A percentile compares a stretch with the other conserved stretches of the same genome.
These are phyloP conservation scores for Sporisorium sorghi DNA, from an alignment of 1,284 basidiomycete genomes.

Conservation along the genomic window DNA sequence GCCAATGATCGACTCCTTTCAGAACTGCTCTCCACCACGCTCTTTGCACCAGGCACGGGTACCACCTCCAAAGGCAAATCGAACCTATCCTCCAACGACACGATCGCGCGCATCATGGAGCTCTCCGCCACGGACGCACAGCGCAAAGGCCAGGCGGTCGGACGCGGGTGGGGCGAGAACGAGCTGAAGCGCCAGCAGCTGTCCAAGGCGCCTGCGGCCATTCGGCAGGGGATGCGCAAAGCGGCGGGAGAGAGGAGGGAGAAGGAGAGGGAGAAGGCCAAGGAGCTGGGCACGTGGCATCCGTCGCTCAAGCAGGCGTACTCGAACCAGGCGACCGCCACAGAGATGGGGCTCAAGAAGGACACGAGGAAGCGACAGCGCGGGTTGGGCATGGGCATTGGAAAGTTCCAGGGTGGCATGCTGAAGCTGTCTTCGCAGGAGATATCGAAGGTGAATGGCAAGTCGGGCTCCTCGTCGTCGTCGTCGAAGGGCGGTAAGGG, in stretches of 20 bases:
- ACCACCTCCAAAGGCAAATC: constrained; percentile 48
- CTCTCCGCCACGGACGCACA: constrained; percentile 49
- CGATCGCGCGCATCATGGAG: constrained; percentile 60
- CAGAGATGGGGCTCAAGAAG: constrained; percentile 53
- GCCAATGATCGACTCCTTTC: constrained; percentile 65
- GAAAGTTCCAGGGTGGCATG: constrained; percentile 60
- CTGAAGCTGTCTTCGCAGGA: constrained; percentile 57
- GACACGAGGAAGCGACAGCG: constrained; percentile 53
- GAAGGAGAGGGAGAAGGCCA: constrained; percentile 61
- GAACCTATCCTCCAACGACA: constrained; percentile 60
- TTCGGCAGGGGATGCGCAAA: constrained; percentile 57
- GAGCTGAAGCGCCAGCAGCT: constrained; percentile 57
- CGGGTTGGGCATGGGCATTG: constrained; percentile 65
- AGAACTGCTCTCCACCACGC: constrained; percentile 63
- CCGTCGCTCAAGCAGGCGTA: constrained; percentile 53
- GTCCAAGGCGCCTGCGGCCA: constrained; percentile 58
- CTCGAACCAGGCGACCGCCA: constrained; percentile 48
- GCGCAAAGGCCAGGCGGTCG: constrained; percentile 49
- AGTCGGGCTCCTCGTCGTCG: constrained; percentile 9
- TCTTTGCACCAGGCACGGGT: constrained; percentile 63
- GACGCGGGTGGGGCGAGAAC: constrained; percentile 61
- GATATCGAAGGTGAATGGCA: constrained; percentile 57
- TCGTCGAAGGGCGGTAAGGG: constrained; percentile 27
- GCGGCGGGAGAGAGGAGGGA: constrained; percentile 60
- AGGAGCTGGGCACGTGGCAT: constrained; percentile 66